Evolutionary conservation across 257 asterid genomes (phyloP).

Genomic region (Przewalskia tangutica): DNA sequence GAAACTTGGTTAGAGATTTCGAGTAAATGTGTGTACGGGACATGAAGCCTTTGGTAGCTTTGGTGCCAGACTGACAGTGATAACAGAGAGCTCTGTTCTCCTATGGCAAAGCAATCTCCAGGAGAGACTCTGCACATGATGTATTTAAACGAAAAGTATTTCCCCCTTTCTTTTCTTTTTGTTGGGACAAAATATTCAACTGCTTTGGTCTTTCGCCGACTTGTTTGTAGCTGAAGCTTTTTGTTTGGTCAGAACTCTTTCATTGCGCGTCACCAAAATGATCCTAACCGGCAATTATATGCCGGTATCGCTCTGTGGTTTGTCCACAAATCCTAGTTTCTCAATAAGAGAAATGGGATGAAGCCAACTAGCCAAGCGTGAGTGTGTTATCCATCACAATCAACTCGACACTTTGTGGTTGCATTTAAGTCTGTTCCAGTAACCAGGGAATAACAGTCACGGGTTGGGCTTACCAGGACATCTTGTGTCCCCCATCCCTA

Average conservation of each 20-base stretch:
- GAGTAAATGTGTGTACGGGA: background rate
- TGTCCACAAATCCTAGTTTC: background rate
- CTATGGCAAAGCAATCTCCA: conserved; percentile 3
- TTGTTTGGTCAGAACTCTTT: background rate
- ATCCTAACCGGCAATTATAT: background rate
- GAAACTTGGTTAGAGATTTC: background rate
- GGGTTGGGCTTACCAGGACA: background rate
- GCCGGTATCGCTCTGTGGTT: background rate
- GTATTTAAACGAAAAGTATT: background rate
- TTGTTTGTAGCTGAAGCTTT: background rate
- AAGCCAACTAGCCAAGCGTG: background rate
- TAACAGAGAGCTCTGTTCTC: background rate
- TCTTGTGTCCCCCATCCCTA: background rate
- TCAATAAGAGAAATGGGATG: background rate
- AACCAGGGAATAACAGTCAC: background rate
- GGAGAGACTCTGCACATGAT: conserved; percentile 1
- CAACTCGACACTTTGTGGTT: background rate
- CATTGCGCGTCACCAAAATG: background rate
- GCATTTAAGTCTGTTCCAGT: background rate
- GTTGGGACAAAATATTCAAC: background rate
- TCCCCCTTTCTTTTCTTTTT: background rate
- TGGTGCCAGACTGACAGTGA: background rate
- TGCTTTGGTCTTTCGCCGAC: background rate
- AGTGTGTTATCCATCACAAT: background rate
- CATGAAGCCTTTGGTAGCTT: background rate